These are phyloP conservation scores for Graphilbum fragrans DNA, from an alignment of 2,329 filamentous ascomycete genomes.

Conservation along the genomic window DNA sequence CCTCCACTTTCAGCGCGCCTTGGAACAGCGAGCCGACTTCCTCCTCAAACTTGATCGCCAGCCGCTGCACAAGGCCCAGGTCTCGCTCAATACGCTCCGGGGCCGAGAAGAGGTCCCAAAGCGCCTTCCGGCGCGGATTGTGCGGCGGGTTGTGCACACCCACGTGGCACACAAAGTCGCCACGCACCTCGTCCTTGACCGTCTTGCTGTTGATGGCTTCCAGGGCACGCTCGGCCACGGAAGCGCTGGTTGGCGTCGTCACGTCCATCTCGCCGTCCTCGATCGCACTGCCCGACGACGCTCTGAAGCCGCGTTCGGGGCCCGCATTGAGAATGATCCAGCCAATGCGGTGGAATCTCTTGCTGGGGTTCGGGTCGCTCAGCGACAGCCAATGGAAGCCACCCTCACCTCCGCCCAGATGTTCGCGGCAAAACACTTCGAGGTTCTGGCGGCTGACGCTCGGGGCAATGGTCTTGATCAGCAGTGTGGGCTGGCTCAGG, in stretches of 20 bases:
- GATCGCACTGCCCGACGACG: constrained; percentile 39
- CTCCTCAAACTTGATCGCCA: constrained; percentile 74
- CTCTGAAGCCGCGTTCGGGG: constrained; percentile 33
- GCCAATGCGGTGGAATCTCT: constrained; percentile 93
- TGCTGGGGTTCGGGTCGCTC: constrained; percentile 92
- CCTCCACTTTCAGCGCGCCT: constrained; percentile 69
- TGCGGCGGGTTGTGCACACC: constrained; percentile 85
- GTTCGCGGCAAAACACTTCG: constrained; percentile 87
- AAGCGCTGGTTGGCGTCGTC: constrained; percentile 37
- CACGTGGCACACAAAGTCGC: constrained; percentile 95
- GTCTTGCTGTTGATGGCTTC: constrained; percentile 97
- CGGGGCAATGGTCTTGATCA: constrained; percentile 96
- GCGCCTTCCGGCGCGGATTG: constrained; percentile 80
- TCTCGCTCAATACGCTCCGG: constrained; percentile 91
- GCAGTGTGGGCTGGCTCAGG: constrained; percentile 75
- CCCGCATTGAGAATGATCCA: constrained; percentile 93
- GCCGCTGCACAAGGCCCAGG: constrained; percentile 65
- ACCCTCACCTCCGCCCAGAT: constrained; percentile 79
- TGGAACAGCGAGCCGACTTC: constrained; percentile 70
- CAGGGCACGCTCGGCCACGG: constrained; percentile 72
- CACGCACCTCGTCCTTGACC: constrained; percentile 84
- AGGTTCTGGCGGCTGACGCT: constrained; percentile 90
- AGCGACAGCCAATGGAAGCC: constrained; percentile 94
- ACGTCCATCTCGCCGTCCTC: constrained; percentile 42
- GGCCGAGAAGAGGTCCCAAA: constrained; percentile 93